phyloP scores from a whole-genome alignment of 148 eudicot genomes.

The Amaranthus palmeri region DNA sequence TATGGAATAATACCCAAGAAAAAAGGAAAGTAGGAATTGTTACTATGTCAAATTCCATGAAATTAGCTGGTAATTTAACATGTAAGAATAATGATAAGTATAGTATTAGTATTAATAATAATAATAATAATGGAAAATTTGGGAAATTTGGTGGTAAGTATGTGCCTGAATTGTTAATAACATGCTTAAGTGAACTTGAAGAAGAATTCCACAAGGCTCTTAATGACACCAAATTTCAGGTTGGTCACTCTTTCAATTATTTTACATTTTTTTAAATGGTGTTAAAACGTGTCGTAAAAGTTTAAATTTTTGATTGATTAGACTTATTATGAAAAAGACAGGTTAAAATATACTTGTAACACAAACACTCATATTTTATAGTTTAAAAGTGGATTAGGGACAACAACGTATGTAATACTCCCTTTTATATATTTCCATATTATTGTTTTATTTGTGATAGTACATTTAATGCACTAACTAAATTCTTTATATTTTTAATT shows the following conservation, averaged over 20 bases:
- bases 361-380: no score
- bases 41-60: neutral
- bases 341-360: no score
- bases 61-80: neutral
- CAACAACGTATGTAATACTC: neutral
- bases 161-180: conserved; percentile 60
- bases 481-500: neutral
- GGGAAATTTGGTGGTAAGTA: conserved; percentile 68
- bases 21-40: neutral
- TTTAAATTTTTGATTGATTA: no score
- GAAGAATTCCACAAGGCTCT: conserved; percentile 42
- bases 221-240: conserved; percentile 56
- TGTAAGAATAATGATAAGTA: no score
- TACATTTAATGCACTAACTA: neutral
- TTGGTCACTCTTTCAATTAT: conserved; percentile 5
- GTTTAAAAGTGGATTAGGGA: no score
- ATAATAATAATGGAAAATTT: conserved; percentile 38
- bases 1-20: neutral
- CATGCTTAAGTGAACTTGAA: conserved; percentile 44
- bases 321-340: no score
- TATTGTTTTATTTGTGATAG: neutral
- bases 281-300: no score
- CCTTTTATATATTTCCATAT: neutral
- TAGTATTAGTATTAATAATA: neutral
- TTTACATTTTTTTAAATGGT: no score